Base-by-base conservation (phyloP, 495 filamentous ascomycete genomes). In the Xylaria flabelliformis region DNA sequence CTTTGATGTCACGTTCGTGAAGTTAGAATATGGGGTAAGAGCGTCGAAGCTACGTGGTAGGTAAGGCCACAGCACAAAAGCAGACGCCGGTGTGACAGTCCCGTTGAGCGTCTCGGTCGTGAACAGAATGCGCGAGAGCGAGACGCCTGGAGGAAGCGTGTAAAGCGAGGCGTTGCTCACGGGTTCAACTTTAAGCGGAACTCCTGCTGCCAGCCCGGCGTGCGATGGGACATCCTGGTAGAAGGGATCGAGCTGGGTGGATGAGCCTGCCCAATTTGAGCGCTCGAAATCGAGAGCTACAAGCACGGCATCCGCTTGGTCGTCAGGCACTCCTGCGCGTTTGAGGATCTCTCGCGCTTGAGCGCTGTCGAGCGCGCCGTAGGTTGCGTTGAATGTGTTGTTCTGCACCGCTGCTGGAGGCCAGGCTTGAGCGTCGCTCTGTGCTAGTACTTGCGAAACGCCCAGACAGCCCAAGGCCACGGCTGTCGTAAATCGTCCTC, bases 61-160 rank as follows among this genome's bases (percentile, higher is more conserved):
- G 70, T 80, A 84, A 5, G 84, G 85, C 83, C 83, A 86, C 19
- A 87, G 82, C 21, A 87, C 75, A 74, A 81, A 85, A 29, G 81
- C 85, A 9, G 85, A 84, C 19, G 80, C 81, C 10, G 85, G 85
- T 5, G 84, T 73, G 15, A 77, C 48, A 39, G 82, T 80, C 21
- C 83, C 83, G 63, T 82, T 83, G 44, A 81, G 70, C 36, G 75
- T 81, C 55, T 78, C 73, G 4, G 81, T 80, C 64, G 77, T 80
- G 73, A 85, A 87, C 0, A 85, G 56, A 68, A 87, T 74, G 41
- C 82, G 80, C 21, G 82, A 83, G 41, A 83, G 63, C 19, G 81
- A 50, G 17, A 50, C 46, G 46, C 46, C 46, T 19, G 46, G 46
- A 19, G 46, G 19, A 19, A 50, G 46, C 19, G 46, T 50, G 19